Percentiles rank a stretch among this genome's conserved stretches.
These are phyloP conservation scores for Albifimbria verrucaria DNA, from an alignment of 2,329 filamentous ascomycete genomes.

Conservation along the genomic window DNA sequence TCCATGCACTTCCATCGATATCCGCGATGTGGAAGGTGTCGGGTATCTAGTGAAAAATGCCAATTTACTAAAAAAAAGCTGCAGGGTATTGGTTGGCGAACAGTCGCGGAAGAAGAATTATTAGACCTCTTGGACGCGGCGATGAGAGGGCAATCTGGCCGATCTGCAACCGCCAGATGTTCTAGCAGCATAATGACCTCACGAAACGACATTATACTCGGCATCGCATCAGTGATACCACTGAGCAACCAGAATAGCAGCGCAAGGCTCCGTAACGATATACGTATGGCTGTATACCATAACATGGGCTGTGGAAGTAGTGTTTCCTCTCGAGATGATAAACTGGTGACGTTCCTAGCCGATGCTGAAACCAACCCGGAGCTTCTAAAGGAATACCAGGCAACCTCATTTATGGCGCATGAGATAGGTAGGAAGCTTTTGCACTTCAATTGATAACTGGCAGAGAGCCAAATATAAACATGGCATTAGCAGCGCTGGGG, in stretches of 20 bases:
- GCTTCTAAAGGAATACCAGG: background rate
- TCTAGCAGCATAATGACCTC: no score
- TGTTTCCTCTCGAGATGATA: background rate
- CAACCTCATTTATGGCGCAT: slow-evolving; percentile 1
- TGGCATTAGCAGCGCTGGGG: slow-evolving; percentile 11
- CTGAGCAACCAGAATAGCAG: slow-evolving; percentile 9
- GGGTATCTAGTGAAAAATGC: slow-evolving; percentile 29
- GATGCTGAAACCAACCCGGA: no score
- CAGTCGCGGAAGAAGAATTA: slow-evolving; percentile 10
- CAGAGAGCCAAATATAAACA: slow-evolving; percentile 2
- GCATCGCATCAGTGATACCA: slow-evolving; percentile 12
- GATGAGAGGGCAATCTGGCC: background rate
- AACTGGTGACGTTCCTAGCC: background rate
- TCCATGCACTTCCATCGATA: slow-evolving; percentile 33
- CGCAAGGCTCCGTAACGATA: slow-evolving; percentile 15
- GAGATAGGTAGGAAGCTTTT: slow-evolving; percentile 15
- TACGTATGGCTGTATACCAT: slow-evolving; percentile 17
- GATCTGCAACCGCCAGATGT: background rate
- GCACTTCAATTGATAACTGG: slow-evolving; percentile 11
- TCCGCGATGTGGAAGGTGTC: slow-evolving; percentile 31
- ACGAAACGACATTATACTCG: slow-evolving; percentile 9
- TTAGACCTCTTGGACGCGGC: slow-evolving; percentile 11
- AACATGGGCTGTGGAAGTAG: slow-evolving; percentile 4
- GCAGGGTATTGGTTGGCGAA: slow-evolving; percentile 4
- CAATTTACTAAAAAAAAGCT: slow-evolving; percentile 6